A percentile compares a stretch with the other conserved stretches of the same genome.
phyloP scores from a whole-genome alignment of 345 rosid genomes.

The Corymbia maculata region DNA sequence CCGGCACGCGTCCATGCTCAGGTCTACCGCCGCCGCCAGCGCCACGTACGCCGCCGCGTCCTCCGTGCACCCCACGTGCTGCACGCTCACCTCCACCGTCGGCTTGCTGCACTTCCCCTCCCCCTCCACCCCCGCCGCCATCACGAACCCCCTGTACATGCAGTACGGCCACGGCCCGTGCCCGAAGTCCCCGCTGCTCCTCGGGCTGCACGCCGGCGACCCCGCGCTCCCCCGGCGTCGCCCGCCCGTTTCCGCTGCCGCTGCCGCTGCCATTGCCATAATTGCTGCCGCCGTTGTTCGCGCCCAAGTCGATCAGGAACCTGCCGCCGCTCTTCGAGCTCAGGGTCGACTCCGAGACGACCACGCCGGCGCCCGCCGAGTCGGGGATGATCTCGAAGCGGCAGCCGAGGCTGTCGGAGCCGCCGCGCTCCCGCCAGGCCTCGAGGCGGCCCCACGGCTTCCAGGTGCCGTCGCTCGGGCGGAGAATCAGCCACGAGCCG shows the following conservation, averaged over 20 bases:
- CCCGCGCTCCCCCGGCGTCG: constrained; percentile 15
- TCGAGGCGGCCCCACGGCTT: constrained; percentile 91
- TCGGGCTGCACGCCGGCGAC: constrained; percentile 71
- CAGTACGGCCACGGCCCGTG: constrained; percentile 64
- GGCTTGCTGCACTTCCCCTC: constrained; percentile 87
- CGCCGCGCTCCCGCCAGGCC: constrained; percentile 91
- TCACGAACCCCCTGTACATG: constrained; percentile 65
- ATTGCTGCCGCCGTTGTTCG: neutral
- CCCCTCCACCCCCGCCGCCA: constrained; percentile 83
- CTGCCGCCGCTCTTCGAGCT: constrained; percentile 68
- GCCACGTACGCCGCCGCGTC: constrained; percentile 97
- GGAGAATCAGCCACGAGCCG: constrained; percentile 81
- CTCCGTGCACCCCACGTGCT: constrained; percentile 85
- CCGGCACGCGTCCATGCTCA: constrained; percentile 92
- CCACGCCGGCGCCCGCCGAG: constrained; percentile 52
- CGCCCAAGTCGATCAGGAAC: constrained; percentile 52
- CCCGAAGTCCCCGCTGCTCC: constrained; percentile 72
- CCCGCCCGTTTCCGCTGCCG: constrained; percentile 13
- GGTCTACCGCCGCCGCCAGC: constrained; percentile 76
- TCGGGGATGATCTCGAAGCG: constrained; percentile 74
- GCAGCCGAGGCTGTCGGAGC: constrained; percentile 60
- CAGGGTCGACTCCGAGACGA: constrained; percentile 59
- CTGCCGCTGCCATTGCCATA: neutral
- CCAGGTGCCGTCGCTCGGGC: constrained; percentile 78
- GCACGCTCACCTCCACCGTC: constrained; percentile 77